Conservation (phyloP, 345 rosid species). For the Barbarea vulgaris region DNA sequence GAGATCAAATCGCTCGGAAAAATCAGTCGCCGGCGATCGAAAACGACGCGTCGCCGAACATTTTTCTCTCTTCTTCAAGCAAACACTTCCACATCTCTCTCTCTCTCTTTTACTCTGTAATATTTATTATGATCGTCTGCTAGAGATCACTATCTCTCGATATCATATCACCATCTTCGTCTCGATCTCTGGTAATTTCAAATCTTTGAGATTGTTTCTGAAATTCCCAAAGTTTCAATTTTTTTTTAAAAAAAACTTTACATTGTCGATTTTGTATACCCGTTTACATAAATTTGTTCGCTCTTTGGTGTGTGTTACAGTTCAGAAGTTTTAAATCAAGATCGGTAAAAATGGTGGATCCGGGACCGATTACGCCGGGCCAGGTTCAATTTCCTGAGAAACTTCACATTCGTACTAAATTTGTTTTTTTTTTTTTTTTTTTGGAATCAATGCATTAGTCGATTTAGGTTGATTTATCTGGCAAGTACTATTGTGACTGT, state of each 20-base stretch:
- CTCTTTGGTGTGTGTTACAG: slow-evolving; percentile 26
- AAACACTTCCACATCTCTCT: slow-evolving; percentile 38
- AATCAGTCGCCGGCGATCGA: slow-evolving; percentile 41
- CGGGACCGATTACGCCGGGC: slow-evolving; percentile 78
- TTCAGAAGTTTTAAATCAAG: slow-evolving; percentile 24
- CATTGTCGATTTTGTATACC: slow-evolving; percentile 7
- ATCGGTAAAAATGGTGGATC: slow-evolving; percentile 60
- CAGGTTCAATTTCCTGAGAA: slow-evolving; percentile 50
- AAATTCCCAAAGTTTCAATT: background rate
- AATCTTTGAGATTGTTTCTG: background rate
- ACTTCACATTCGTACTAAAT: background rate
- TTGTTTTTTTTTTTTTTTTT: background rate
- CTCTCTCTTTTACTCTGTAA: slow-evolving; percentile 10
- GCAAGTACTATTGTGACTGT: background rate
- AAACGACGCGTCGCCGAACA: slow-evolving; percentile 60
- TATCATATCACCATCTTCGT: slow-evolving; percentile 12
- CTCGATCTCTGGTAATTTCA: slow-evolving; percentile 41
- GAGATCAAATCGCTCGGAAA: slow-evolving; percentile 26
- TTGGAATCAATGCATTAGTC: slow-evolving; percentile 22
- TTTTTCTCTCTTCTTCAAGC: slow-evolving; percentile 69
- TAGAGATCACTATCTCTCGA: slow-evolving; percentile 39
- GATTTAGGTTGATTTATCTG: background rate
- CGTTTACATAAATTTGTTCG: background rate
- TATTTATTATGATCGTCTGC: slow-evolving; percentile 46
- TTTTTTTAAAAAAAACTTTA: background rate